Conservation (phyloP, 2,329 filamentous ascomycete species). For the Pseudopithomyces chartarum region DNA sequence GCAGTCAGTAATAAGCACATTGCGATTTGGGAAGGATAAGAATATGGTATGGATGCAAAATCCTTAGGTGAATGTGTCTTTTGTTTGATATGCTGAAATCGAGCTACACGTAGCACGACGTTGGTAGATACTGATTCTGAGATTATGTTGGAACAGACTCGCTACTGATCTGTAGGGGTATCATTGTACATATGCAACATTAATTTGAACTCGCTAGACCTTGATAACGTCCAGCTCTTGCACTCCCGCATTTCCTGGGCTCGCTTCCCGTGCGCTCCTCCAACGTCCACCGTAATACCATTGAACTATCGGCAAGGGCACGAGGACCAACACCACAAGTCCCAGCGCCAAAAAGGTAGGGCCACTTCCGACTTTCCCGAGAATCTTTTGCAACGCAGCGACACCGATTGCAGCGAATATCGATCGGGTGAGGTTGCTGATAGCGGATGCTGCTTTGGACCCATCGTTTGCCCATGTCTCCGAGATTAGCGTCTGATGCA, state of each 20-base stretch:
- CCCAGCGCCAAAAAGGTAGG: constrained; percentile 49
- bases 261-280: constrained; percentile 12
- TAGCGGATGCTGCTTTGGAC: constrained; percentile 62
- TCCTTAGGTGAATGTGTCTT: background rate
- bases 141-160: no score
- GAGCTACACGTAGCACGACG: background rate
- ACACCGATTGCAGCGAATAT: constrained; percentile 63
- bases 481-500: constrained; percentile 66
- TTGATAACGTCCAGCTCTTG: background rate
- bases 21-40: background rate
- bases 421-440: constrained; percentile 68
- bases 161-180: background rate
- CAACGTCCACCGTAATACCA: constrained; percentile 19
- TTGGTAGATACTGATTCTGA: no score
- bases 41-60: background rate
- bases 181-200: background rate
- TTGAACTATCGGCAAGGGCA: constrained; percentile 16
- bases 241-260: background rate
- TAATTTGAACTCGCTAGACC: background rate
- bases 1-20: background rate
- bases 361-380: constrained; percentile 61
- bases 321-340: constrained; percentile 15
- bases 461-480: constrained; percentile 66
- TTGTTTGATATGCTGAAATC: background rate
- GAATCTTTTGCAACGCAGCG: constrained; percentile 65